Percentiles rank a stretch among this genome's conserved stretches.
These are phyloP conservation scores for Elsinoe ampelina DNA, from an alignment of 2,329 filamentous ascomycete genomes.

Conservation along the genomic window DNA sequence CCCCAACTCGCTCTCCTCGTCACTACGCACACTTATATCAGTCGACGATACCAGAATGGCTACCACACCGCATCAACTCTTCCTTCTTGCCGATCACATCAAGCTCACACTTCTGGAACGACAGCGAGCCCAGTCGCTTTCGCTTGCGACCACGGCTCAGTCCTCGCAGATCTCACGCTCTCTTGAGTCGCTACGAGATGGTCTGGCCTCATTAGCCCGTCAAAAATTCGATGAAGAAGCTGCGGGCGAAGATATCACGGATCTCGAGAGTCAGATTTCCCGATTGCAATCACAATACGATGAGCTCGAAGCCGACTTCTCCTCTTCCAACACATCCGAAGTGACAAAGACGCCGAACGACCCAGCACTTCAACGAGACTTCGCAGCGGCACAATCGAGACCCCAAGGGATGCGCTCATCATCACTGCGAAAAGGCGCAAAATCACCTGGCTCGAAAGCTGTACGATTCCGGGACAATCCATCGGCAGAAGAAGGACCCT, in stretches of 20 bases:
- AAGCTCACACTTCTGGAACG: slow-evolving; percentile 91
- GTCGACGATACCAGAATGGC: slow-evolving; percentile 15
- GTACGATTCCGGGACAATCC: slow-evolving; percentile 73
- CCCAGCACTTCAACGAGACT: slow-evolving; percentile 52
- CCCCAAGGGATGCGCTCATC: slow-evolving; percentile 24
- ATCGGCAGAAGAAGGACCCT: slow-evolving; percentile 26
- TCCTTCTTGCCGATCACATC: slow-evolving; percentile 90
- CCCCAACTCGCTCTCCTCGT: too few relatives aligned
- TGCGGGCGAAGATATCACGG: slow-evolving; percentile 16
- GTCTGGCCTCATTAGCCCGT: slow-evolving; percentile 59
- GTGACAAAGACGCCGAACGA: slow-evolving; percentile 56
- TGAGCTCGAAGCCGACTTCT: slow-evolving; percentile 73
- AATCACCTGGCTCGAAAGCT: slow-evolving; percentile 50
- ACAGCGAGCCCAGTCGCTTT: slow-evolving; percentile 71
- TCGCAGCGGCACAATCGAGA: slow-evolving; percentile 48
- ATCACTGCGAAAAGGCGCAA: slow-evolving; percentile 35
- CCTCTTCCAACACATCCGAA: slow-evolving; percentile 43
- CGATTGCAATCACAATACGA: slow-evolving; percentile 64
- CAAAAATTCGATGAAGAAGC: slow-evolving; percentile 56
- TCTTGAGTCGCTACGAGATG: slow-evolving; percentile 74
- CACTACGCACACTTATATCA: too few relatives aligned
- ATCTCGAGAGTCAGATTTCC: slow-evolving; percentile 54
- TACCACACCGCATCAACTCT: slow-evolving; percentile 61
- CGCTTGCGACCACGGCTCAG: slow-evolving; percentile 69
- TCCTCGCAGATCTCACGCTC: slow-evolving; percentile 85